Evolutionary conservation across 2,329 filamentous ascomycete species (phyloP), one percentile per base, ranked within the genome.

Genomic region (Colletotrichum cuscutae): DNA sequence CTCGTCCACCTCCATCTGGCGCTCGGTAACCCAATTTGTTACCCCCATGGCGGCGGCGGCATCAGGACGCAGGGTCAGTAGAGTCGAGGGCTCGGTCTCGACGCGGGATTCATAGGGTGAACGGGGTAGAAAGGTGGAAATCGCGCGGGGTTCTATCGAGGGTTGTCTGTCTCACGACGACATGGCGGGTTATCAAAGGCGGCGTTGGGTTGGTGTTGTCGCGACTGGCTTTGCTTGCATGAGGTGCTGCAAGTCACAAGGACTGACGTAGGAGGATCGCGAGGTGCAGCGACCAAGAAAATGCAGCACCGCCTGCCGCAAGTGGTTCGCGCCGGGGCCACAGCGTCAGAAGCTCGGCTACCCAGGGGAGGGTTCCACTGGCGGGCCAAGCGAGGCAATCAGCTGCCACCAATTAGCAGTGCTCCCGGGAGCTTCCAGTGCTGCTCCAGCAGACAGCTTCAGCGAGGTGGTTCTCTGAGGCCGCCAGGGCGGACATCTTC

Each of bases 1-100:
- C 85, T 97, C 94, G 81, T 86, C 88, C 86, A 94, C 88, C 88
- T 94, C 93, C 84, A 87, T 89, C 83, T 85, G 83, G 77, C 87
- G 79, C 79, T 87, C 83, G 77, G 82, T 81, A 79, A 86, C 86
- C 84, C 86, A 82, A 80, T 88, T 86, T 81, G 86, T 81, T 78
- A 84, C 80, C 78, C 80, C 82, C 84, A 86, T 86, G 73, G 79
- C 79, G 77, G 72, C 68, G 70, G 65, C 69, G 69, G 72, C 65
- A 75, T 73, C 65, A 75, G 72, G 72, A 68, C 59, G 65, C 72
- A 74, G 68, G 68, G 72, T 49, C 71, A 71, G 59, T 74, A 67
- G 58, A 49, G 73, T 74, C 73, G 73, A 77, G 79, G 77, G 28
- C 70, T 69, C 65, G 71, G 62, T 82, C 82, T 85, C 83, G 72